phyloP scores from a whole-genome alignment of 129 eudicot genomes.

The Centella asiatica region DNA sequence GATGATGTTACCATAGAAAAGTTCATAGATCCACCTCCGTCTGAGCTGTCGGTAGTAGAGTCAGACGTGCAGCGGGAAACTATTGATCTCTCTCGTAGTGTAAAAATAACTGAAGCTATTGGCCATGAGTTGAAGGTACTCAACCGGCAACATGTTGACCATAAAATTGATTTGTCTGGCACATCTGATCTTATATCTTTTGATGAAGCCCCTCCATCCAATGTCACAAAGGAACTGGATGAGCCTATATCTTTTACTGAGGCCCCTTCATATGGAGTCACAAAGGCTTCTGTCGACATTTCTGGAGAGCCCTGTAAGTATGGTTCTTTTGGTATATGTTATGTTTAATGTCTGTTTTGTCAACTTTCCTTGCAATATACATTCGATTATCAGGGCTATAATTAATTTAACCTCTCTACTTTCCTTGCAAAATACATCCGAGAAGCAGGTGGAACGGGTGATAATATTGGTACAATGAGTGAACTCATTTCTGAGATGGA shows the following conservation, averaged over 20 bases:
- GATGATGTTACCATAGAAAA: constrained; percentile 13
- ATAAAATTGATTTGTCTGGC: constrained; percentile 17
- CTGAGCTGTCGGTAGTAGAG: constrained; percentile 18
- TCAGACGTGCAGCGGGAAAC: constrained; percentile 14
- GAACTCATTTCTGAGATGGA: constrained; percentile 11
- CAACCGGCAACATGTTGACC: constrained; percentile 28
- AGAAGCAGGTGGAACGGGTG: constrained; percentile 14
- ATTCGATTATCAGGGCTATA: neutral
- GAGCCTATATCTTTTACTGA: constrained; percentile 27
- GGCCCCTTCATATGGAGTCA: constrained; percentile 22
- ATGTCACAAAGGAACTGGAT: constrained; percentile 17
- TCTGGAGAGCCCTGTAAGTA: constrained; percentile 43
- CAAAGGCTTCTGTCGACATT: constrained; percentile 21
- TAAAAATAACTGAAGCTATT: constrained; percentile 8
- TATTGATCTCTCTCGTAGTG: constrained; percentile 11
- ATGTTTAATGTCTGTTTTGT: constrained; percentile 7
- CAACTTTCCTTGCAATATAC: neutral
- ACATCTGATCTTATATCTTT: constrained; percentile 26
- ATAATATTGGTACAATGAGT: constrained; percentile 19
- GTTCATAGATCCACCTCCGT: constrained; percentile 12
- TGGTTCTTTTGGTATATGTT: neutral
- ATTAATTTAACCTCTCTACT: neutral
- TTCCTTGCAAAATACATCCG: constrained; percentile 25
- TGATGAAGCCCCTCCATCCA: constrained; percentile 25
- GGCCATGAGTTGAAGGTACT: constrained; percentile 46